Base-by-base conservation (phyloP, 2,329 filamentous ascomycete species). In the Microdochium bolleyi region DNA sequence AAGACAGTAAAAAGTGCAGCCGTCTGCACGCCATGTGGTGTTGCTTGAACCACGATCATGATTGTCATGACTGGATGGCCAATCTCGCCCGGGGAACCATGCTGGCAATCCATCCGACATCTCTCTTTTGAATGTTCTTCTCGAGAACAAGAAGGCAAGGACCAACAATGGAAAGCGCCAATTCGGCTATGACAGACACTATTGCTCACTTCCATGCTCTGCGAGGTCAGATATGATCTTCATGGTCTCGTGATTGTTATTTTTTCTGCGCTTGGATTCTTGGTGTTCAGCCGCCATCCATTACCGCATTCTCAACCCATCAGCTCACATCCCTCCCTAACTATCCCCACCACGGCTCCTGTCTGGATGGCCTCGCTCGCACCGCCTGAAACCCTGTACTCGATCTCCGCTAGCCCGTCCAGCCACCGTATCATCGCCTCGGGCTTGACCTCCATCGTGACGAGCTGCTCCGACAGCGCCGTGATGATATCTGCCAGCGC, bases 401-500 rank as follows among this genome's bases (percentile, higher is more conserved):
- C 94, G 51, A 99, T 88, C 61, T 96, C 89, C 0, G 92, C 91
- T 52, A 99, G 73, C 0, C 92, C 92, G 55, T 94, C 87, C 56
- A 99, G 74, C 94, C 94, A 99, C 2, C 85, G 82, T 51, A 97
- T 87, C 76, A 94, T 88, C 11, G 91, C 92, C 66, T 92, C 87
- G 0, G 89, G 78, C 51, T 86, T 88, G 13, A 96, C 94, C 59
- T 96, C 89, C 50, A 96, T 73, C 65, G 85, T 87, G 21, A 82
- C 79, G 54, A 99, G 70, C 71, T 96, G 88, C 61, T 96, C 92
- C 0, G 87, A 83, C 41, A 97, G 68, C 1, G 89, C 83, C 0
- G 91, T 95, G 58, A 99, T 82, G 53, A 99, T 96, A 67, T 99
- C 94, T 3, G 94, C 94, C 55, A 99, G 71, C 2, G 94, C 94